Conservation (phyloP, 208 protist species). For the Leishmania guyanensis region DNA sequence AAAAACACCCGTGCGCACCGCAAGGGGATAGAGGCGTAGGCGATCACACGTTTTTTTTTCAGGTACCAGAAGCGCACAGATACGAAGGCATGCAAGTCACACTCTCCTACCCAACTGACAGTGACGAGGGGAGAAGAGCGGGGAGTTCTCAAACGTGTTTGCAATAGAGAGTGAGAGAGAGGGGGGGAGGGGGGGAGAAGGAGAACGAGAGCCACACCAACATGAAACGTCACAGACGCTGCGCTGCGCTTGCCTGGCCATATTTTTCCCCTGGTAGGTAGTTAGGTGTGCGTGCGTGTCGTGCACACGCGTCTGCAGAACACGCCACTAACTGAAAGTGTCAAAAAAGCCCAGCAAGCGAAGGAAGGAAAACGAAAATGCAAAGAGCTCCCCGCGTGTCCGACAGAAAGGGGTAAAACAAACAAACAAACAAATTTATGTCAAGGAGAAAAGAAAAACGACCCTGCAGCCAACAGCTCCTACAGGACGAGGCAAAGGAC, state of each 20-base stretch:
- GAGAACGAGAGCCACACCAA: not conserved
- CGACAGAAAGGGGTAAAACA: too few species aligned
- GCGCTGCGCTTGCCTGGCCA: not conserved
- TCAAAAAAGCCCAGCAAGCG: not conserved
- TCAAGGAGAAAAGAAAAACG: too few species aligned
- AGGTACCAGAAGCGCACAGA: not conserved
- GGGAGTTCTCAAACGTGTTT: not conserved
- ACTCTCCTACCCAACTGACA: not conserved
- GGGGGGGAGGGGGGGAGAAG: not conserved
- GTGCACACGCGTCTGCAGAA: not conserved
- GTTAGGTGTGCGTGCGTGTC: not conserved
- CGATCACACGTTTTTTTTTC: not conserved
- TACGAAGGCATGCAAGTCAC: not conserved
- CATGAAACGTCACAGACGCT: not conserved
- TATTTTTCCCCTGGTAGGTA: not conserved
- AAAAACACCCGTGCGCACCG: not conserved
- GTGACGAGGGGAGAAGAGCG: not conserved
- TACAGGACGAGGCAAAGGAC: not conserved
- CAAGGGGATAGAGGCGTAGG: not conserved
- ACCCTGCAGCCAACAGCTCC: too few species aligned
- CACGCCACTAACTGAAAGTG: not conserved
- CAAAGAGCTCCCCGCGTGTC: not conserved
- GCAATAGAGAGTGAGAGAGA: not conserved
- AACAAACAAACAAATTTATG: too few species aligned
- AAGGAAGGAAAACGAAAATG: not conserved